A percentile compares a stretch with the other conserved stretches of the same genome.
These are phyloP conservation scores for Aspergillus udagawae DNA, from an alignment of 2,329 filamentous ascomycete species.

Conservation along the genomic window DNA sequence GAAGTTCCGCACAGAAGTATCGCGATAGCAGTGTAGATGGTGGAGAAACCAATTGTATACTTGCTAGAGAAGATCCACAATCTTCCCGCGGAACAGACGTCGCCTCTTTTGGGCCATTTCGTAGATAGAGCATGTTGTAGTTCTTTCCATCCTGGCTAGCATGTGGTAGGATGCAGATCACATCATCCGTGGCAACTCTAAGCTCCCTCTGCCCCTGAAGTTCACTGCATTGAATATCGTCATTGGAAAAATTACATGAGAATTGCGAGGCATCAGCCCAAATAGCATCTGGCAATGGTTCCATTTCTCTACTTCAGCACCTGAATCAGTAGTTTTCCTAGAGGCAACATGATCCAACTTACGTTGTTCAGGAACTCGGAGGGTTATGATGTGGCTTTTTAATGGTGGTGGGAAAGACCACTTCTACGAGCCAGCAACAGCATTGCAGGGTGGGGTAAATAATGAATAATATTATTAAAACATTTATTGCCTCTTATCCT, in stretches of 20 bases:
- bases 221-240: constrained; percentile 16
- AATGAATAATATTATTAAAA: neutral
- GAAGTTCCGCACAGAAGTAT: constrained; percentile 15
- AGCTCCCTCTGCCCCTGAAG: constrained; percentile 9
- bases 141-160: neutral
- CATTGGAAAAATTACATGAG: constrained; percentile 6
- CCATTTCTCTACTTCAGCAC: neutral
- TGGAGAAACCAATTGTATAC: constrained; percentile 13
- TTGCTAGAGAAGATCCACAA: constrained; percentile 9
- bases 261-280: neutral
- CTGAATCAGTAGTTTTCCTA: neutral
- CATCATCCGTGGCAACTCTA: constrained; percentile 17
- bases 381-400: neutral
- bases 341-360: neutral
- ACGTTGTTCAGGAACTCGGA: no score
- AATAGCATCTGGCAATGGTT: neutral
- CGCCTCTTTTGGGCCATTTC: neutral
- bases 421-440: neutral
- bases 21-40: constrained; percentile 13
- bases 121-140: constrained; percentile 23
- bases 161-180: constrained; percentile 22
- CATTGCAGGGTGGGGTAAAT: neutral
- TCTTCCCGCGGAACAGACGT: constrained; percentile 1
- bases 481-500: no score
- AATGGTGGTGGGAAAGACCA: neutral